Percentiles rank a stretch among this genome's conserved stretches.
Evolutionary conservation across 1,284 basidiomycete genomes (phyloP).

Genomic region (Cryptococcus floricola): DNA sequence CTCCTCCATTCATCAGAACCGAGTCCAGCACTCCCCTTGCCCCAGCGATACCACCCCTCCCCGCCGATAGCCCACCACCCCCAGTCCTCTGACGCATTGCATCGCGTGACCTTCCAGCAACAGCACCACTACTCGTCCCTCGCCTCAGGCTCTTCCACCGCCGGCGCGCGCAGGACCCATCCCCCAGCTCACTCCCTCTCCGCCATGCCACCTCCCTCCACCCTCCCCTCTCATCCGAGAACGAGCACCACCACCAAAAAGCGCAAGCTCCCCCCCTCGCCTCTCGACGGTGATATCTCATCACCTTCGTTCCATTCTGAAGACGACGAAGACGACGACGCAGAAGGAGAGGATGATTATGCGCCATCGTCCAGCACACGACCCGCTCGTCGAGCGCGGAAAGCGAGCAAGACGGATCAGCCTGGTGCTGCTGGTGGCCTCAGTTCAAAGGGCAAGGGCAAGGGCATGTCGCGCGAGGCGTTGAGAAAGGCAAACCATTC

Average conservation of each 20-base stretch:
- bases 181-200: neutral
- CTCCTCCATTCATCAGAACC: too few species aligned
- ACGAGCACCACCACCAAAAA: neutral
- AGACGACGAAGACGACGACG: constrained; percentile 7
- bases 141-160: too few species aligned
- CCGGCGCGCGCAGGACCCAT: neutral
- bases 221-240: neutral
- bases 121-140: too few species aligned
- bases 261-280: constrained; percentile 1
- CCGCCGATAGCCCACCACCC: too few species aligned
- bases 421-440: neutral
- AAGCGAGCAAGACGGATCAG: neutral
- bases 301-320: constrained; percentile 10
- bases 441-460: neutral
- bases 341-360: constrained; percentile 24
- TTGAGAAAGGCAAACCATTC: constrained; percentile 48
- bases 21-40: too few species aligned
- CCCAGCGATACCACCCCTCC: too few species aligned
- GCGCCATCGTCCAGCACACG: constrained; percentile 9
- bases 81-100: too few species aligned
- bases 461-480: constrained; percentile 36
- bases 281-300: neutral
- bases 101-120: too few species aligned
- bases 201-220: constrained; percentile 7
- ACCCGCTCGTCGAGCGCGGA: neutral